Base-by-base conservation (phyloP, 2,329 filamentous ascomycete genomes). In the Ciborinia camelliae region DNA sequence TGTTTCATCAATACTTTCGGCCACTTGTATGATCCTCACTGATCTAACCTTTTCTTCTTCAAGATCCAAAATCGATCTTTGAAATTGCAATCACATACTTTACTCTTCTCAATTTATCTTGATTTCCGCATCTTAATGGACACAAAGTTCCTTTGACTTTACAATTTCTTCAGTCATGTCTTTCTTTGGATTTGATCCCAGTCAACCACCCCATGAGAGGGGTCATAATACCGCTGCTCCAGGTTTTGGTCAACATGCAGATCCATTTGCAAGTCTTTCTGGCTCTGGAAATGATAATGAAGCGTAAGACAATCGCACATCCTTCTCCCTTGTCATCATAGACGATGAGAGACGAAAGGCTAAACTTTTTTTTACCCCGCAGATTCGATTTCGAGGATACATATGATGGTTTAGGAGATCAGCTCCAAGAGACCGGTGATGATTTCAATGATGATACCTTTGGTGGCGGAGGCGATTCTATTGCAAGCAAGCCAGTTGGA, bases 381-480 rank as follows among this genome's bases (percentile, higher is more conserved):
- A 90, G 87, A 63, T 84, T 90, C 73, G 90, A 98, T 73, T 99
- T 98, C 72, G 95, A 99, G 73, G 92, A 99, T 75, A 98, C 94
- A 45, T 98, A 98, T 76, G 95, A 99, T 77, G 94, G 94, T 23
- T 82, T 99, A 48, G 95, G 92, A 64, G 90, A 97, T 74, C 87
- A 90, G 76, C 87, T 99, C 43, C 89, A 97, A 73, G 94, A 99
- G 76, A 89, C 90, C 26, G 91, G 94, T 73, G 95, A 99, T 81
- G 92, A 85, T 59, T 92, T 97, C 82, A 99, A 99, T 77, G 92
- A 98, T 73, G 95, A 98, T 75, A 99, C 95, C 2, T 99, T 99
- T 75, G 91, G 85, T 32, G 78, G 77, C 65, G 83, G 81, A 65
- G 75, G 75, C 64, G 79, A 77, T 43, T 79, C 76, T 23, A 74